phyloP scores from a whole-genome alignment of 345 rosid genomes.

The Turnera subulata region DNA sequence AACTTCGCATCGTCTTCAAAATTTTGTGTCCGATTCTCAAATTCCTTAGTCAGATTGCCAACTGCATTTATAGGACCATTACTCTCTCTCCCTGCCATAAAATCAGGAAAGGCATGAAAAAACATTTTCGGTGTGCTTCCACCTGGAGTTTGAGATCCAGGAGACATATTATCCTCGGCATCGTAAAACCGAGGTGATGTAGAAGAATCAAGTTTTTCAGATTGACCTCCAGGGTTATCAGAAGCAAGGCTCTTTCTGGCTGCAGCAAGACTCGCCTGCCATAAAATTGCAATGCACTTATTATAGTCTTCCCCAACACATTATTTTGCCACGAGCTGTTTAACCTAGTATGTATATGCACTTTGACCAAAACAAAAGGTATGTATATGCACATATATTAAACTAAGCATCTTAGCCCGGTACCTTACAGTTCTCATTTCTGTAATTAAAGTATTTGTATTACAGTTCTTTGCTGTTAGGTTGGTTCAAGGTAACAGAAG shows the following conservation, averaged over 20 bases:
- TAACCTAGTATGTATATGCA: too few species aligned
- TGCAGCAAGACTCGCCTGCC: slow-evolving; percentile 72
- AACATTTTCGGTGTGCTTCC: slow-evolving; percentile 48
- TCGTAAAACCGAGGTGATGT: slow-evolving; percentile 58
- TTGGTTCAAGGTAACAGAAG: not conserved
- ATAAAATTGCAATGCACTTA: not conserved
- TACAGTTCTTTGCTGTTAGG: not conserved
- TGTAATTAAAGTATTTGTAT: not conserved
- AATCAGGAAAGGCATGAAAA: slow-evolving; percentile 34
- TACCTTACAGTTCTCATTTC: too few species aligned
- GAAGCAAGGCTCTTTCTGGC: slow-evolving; percentile 67
- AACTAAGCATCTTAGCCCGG: too few species aligned
- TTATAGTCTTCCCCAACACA: too few species aligned
- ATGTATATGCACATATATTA: too few species aligned
- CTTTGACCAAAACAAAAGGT: too few species aligned
- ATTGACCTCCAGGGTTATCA: slow-evolving; percentile 45
- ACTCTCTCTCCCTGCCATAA: slow-evolving; percentile 44
- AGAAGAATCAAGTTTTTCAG: slow-evolving; percentile 47
- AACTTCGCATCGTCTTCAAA: slow-evolving; percentile 66
- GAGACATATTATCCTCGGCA: slow-evolving; percentile 60
- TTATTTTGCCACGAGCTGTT: too few species aligned
- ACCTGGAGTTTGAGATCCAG: slow-evolving; percentile 61
- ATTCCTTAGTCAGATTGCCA: slow-evolving; percentile 59
- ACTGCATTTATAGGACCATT: slow-evolving; percentile 52
- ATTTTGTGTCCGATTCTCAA: slow-evolving; percentile 59